Base-by-base conservation (phyloP, 495 filamentous ascomycete species). In the Daldinia concentrica region DNA sequence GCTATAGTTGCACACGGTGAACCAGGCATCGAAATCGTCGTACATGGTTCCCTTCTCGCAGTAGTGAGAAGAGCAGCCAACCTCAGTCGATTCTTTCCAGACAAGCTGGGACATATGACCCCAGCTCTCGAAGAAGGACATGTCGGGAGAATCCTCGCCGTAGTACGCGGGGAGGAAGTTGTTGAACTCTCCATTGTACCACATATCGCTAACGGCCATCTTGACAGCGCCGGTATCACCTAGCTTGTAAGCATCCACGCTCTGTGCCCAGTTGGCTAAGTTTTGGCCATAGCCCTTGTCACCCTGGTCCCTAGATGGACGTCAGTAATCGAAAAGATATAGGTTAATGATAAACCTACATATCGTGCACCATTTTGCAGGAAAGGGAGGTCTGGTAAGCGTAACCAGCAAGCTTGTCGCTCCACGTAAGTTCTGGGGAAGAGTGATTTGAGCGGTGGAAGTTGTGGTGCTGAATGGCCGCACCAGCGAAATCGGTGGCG, bases 81-180 rank as follows among this genome's bases (percentile, higher is more conserved):
- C 83, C 37, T 85, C 74, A 15, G 80, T 88, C 57, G 91, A 90
- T 6, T 39, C 76, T 78, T 90, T 89, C 95, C 95, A 99, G 39
- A 98, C 87, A 26, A 98, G 84, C 83, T 97, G 93, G n/a, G 91
- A 88, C 84, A 92, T 92, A 79, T 99, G 95, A 64, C 94, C 93
- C 88, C 90, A 95, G 34, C 75, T 62, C 36, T 90, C 82, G 79
- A 94, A 92, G 78, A 85, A 77, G 71, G 74, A 66, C 86, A 89
- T 90, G 76, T 86, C 80, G 7, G 86, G 85, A 29, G 74, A 80
- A 39, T 68, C 60, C 55, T 78, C 54, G 48, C 82, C 82, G 55
- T 82, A 83, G 68, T 77, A 77, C 45, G 66, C 62, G 26, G 76
- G 74, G 8, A 78, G 74, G 75, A 79, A 86, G 45, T 56, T 58